Conservation (phyloP, 495 filamentous ascomycete genomes). For the Daldinia caldariorum region DNA sequence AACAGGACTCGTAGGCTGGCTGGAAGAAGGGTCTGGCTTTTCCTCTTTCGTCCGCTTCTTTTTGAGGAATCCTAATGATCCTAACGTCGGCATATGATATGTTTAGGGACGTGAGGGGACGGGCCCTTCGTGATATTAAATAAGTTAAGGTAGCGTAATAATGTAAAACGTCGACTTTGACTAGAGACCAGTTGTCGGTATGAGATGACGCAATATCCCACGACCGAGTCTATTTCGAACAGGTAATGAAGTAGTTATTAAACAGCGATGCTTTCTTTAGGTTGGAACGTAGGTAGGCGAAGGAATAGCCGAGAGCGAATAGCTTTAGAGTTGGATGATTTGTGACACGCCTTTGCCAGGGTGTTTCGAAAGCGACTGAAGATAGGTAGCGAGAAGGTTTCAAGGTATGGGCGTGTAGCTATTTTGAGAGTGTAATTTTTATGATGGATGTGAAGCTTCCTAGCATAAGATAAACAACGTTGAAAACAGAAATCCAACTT, state of each 20-base stretch:
- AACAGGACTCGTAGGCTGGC: slow-evolving; percentile 70
- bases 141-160: slow-evolving; percentile 25
- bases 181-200: slow-evolving; percentile 10
- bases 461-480: slow-evolving; percentile 4
- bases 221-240: slow-evolving; percentile 12
- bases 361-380: slow-evolving; percentile 7
- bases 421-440: slow-evolving; percentile 9
- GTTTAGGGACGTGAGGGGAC: slow-evolving; percentile 35
- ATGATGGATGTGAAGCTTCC: slow-evolving; percentile 14
- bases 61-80: slow-evolving; percentile 88
- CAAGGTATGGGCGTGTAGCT: slow-evolving; percentile 14
- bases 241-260: slow-evolving; percentile 19
- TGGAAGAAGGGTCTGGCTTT: slow-evolving; percentile 65
- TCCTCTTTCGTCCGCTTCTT: slow-evolving; percentile 93
- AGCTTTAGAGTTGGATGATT: slow-evolving; percentile 19
- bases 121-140: slow-evolving; percentile 32
- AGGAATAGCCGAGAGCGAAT: slow-evolving; percentile 1
- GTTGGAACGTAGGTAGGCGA: slow-evolving; percentile 9
- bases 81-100: slow-evolving; percentile 75
- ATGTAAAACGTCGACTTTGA: slow-evolving; percentile 15
- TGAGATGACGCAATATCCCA: slow-evolving; percentile 7
- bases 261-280: background rate
- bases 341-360: slow-evolving; percentile 30
- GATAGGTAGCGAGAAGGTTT: slow-evolving; percentile 6
- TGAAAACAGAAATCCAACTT: slow-evolving; percentile 24